Evolutionary conservation across 306 rosid genomes (phyloP).

Genomic region (Biancaea sappan): DNA sequence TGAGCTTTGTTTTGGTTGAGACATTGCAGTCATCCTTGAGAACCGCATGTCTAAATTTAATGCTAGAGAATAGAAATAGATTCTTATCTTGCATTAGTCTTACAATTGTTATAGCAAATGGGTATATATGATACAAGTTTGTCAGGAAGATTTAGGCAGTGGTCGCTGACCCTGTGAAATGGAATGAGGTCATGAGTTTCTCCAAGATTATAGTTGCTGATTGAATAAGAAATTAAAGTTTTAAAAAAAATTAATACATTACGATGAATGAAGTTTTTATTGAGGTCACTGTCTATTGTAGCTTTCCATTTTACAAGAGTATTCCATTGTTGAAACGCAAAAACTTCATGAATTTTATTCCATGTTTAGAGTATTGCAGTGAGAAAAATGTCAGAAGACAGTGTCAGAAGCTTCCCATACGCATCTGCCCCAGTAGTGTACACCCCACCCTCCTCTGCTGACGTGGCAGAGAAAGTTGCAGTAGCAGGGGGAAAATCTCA

Average conservation of each 20-base stretch:
- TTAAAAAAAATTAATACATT: too few species aligned
- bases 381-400: slow-evolving; percentile 56
- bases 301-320: too few species aligned
- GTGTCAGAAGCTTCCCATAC: slow-evolving; percentile 68
- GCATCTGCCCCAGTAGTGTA: slow-evolving; percentile 67
- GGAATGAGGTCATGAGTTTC: too few species aligned
- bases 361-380: slow-evolving; percentile 59
- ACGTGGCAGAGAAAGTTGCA: slow-evolving; percentile 78
- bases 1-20: not conserved
- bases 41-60: not conserved
- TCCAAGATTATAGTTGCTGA: too few species aligned
- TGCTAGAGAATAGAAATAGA: slow-evolving; percentile 2
- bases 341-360: slow-evolving; percentile 14
- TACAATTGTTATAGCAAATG: not conserved
- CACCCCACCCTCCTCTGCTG: slow-evolving; percentile 59
- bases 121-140: too few species aligned
- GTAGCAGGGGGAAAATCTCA: slow-evolving; percentile 70
- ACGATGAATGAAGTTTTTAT: too few species aligned
- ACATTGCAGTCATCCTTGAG: too few species aligned
- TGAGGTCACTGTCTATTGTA: too few species aligned
- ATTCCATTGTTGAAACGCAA: too few species aligned
- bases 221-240: too few species aligned
- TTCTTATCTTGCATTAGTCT: not conserved
- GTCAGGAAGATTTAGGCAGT: too few species aligned
- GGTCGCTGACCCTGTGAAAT: too few species aligned